A percentile compares a stretch with the other conserved stretches of the same genome.
Evolutionary conservation across 2,329 filamentous ascomycete species (phyloP).

Genomic region (Chaetomiaceae sp.): DNA sequence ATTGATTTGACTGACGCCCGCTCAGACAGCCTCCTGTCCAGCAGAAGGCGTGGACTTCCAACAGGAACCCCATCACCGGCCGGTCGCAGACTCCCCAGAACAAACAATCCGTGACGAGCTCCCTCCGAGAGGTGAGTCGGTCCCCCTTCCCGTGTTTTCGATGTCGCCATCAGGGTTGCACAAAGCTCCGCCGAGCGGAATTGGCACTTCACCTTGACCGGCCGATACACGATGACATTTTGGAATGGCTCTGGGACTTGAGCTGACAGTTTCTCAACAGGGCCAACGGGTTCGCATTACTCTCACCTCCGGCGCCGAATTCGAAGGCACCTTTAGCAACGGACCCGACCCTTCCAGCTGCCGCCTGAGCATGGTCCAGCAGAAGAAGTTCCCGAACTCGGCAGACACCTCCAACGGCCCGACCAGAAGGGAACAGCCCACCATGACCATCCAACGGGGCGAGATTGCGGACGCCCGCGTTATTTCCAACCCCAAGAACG

Average conservation of each 20-base stretch:
- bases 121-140: slow-evolving; percentile 32
- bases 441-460: slow-evolving; percentile 34
- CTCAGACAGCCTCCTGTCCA: slow-evolving; percentile 31
- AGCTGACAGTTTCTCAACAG: slow-evolving; percentile 21
- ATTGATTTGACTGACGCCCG: slow-evolving; percentile 17
- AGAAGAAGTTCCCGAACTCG: slow-evolving; percentile 31
- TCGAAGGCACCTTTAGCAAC: slow-evolving; percentile 32
- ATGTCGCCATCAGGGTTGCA: neutral
- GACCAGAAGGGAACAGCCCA: slow-evolving; percentile 29
- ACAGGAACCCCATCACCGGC: slow-evolving; percentile 32
- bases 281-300: slow-evolving; percentile 32
- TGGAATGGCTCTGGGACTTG: neutral
- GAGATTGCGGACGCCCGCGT: slow-evolving; percentile 30
- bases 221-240: neutral
- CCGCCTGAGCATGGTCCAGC: slow-evolving; percentile 33
- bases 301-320: slow-evolving; percentile 29
- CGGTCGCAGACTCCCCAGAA: slow-evolving; percentile 27
- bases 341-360: slow-evolving; percentile 27
- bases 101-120: slow-evolving; percentile 26
- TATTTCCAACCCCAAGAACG: slow-evolving; percentile 31
- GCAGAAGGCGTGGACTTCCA: slow-evolving; percentile 32
- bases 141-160: neutral
- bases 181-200: neutral
- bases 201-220: slow-evolving; percentile 7
- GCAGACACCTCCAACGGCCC: slow-evolving; percentile 31